Base-by-base conservation (phyloP, 1,284 basidiomycete genomes). In the Amylostereum areolatum region DNA sequence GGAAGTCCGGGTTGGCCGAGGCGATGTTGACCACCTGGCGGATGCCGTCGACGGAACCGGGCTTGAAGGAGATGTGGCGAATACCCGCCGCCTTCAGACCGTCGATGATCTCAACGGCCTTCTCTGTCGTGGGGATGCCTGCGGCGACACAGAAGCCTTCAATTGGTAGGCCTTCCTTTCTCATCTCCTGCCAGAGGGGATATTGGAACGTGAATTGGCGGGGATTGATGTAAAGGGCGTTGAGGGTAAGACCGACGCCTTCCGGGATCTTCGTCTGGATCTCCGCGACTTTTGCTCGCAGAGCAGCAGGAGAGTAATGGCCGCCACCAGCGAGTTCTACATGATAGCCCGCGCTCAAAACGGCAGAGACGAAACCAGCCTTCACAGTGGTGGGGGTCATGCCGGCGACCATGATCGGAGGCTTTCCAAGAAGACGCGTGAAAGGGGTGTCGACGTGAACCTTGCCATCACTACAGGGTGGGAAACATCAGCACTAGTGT, bases 101-200 rank as follows among this genome's bases (percentile, higher is more conserved):
- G 34, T 75, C 79, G 58, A 97, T 94, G 69, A 97, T 95, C 67
- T 96, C 93, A 49, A 83, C 87, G 5, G 94, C 92, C 70, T 96
- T 97, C 70, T 97, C 94, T 4, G 89, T 89, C 53, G 80, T 87
- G 3, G 94, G 93, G 57, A 97, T 90, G 65, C 94, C 93, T 49
- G 97, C 97, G 42, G 96, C 97, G 55, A 98, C 92, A 64, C 94
- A 97, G 74, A 99, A 97, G 43, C 97, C 96, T 73, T 99, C 95
- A 54, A 98, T 77, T 5, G 96, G 97, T 11, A 96, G 73, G 53
- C 96, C 96, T 66, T 98, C 97, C 53, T 84, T 84, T 54, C 92
- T 86, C 90, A 99, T 92, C 70, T 97, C 90, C 66, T 95, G 90
- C 95, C 95, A 98, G 30, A 97, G 77, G 29, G 97, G 96, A 68